Conservation (phyloP, 164 flowering plant genomes). For the Brasenia schreberi region DNA sequence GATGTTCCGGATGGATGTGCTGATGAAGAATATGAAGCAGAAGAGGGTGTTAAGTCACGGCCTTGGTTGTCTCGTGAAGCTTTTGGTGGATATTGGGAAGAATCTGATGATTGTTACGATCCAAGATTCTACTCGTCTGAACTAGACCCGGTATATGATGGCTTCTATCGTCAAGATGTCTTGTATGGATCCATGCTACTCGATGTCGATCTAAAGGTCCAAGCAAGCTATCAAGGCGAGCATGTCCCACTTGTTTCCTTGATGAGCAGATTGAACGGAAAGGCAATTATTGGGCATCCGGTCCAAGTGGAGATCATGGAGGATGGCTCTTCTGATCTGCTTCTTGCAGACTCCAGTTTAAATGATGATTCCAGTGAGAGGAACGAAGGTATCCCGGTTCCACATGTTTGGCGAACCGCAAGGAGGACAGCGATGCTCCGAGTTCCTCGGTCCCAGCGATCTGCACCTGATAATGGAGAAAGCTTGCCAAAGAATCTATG, state of each 20-base stretch:
- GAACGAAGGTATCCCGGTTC: slow-evolving; percentile 14
- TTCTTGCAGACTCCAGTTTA: slow-evolving; percentile 21
- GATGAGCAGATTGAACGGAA: slow-evolving; percentile 68
- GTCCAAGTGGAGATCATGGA: slow-evolving; percentile 47
- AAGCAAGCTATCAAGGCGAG: slow-evolving; percentile 35
- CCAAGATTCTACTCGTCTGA: slow-evolving; percentile 8
- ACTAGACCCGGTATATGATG: slow-evolving; percentile 9
- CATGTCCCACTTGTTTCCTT: slow-evolving; percentile 76
- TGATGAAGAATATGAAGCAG: not conserved
- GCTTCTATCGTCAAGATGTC: slow-evolving; percentile 15
- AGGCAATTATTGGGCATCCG: slow-evolving; percentile 84
- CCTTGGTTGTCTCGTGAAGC: slow-evolving; percentile 16
- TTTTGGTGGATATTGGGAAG: slow-evolving; percentile 39
- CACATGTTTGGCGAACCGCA: slow-evolving; percentile 81
- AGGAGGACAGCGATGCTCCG: slow-evolving; percentile 74
- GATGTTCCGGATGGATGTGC: slow-evolving; percentile 16
- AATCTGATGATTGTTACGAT: slow-evolving; percentile 24
- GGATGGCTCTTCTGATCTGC: slow-evolving; percentile 40
- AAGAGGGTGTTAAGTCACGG: not conserved
- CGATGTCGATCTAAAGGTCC: slow-evolving; percentile 55
- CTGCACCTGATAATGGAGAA: not conserved
- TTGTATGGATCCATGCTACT: slow-evolving; percentile 24
- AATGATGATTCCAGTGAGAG: slow-evolving; percentile 10
- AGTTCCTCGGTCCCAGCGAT: slow-evolving; percentile 49
- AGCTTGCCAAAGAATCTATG: slow-evolving; percentile 14